Evolutionary conservation across 202 grass and related monocot species (phyloP).

Genomic region (Saccharum hybrid): DNA sequence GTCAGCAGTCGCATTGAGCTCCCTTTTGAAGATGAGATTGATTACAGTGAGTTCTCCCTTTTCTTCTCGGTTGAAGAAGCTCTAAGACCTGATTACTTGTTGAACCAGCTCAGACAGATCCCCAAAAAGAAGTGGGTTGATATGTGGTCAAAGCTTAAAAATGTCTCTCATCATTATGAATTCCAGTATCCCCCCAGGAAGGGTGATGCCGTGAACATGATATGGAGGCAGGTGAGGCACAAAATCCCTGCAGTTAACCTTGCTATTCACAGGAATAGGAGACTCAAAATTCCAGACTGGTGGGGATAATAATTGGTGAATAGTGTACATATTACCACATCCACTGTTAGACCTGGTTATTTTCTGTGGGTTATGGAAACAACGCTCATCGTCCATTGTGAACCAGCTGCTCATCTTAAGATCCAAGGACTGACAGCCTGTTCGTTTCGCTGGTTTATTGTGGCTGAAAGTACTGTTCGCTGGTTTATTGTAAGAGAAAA

Average conservation of each 20-base stretch:
- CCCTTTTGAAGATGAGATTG: conserved; percentile 92
- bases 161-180: conserved; percentile 71
- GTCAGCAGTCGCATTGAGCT: conserved; percentile 90
- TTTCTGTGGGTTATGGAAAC: not conserved
- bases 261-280: conserved; percentile 72
- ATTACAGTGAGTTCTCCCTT: conserved; percentile 81
- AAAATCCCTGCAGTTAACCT: conserved; percentile 83
- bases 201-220: conserved; percentile 84
- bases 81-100: conserved; percentile 67
- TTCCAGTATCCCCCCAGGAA: conserved; percentile 71
- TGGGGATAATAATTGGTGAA: conserved; percentile 51
- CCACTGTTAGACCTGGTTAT: not conserved
- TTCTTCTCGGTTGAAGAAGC: conserved; percentile 93
- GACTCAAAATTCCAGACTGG: conserved; percentile 87
- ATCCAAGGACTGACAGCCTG: conserved; percentile 5
- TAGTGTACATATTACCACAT: conserved; percentile 39
- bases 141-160: conserved; percentile 82
- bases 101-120: conserved; percentile 72
- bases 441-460: too few relatives aligned
- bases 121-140: conserved; percentile 70
- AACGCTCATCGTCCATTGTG: conserved; percentile 24
- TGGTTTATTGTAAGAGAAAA: too few relatives aligned
- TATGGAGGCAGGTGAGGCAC: conserved; percentile 75
- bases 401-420: conserved; percentile 28
- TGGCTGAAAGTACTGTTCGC: too few relatives aligned